These are phyloP conservation scores for Amyloporia xantha DNA, from an alignment of 768 basidiomycete species.

Conservation along the genomic window DNA sequence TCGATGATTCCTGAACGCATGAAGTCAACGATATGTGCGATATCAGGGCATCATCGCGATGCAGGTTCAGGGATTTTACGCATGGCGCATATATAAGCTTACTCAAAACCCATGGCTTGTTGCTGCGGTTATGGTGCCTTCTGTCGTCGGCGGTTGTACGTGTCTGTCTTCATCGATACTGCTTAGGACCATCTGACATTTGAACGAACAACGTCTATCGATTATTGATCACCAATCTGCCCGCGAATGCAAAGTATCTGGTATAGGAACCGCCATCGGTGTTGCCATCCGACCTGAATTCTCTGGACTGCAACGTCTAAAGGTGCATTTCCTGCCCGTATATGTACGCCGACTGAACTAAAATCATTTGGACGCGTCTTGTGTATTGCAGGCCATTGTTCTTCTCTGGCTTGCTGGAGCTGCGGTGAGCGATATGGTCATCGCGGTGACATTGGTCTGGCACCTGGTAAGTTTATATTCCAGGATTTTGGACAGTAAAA, in stretches of 20 bases:
- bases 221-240: neutral
- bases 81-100: constrained; percentile 19
- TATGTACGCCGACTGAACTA: neutral
- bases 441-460: constrained; percentile 35
- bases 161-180: neutral
- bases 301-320: constrained; percentile 24
- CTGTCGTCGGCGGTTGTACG: constrained; percentile 12
- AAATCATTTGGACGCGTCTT: neutral
- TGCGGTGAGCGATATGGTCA: constrained; percentile 40
- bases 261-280: constrained; percentile 27
- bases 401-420: constrained; percentile 40
- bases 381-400: constrained; percentile 11
- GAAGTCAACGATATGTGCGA: neutral
- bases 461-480: constrained; percentile 30
- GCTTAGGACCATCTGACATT: neutral
- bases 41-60: constrained; percentile 18
- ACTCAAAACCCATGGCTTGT: constrained; percentile 12
- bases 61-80: constrained; percentile 19
- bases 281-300: constrained; percentile 23
- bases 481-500: neutral
- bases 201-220: neutral
- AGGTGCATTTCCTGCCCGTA: constrained; percentile 7
- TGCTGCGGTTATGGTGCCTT: constrained; percentile 10
- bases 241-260: constrained; percentile 11
- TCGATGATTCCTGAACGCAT: neutral